Evolutionary conservation across 495 filamentous ascomycete genomes (phyloP), one percentile per base, ranked within the genome.

Genomic region (Penicillium odoratum): DNA sequence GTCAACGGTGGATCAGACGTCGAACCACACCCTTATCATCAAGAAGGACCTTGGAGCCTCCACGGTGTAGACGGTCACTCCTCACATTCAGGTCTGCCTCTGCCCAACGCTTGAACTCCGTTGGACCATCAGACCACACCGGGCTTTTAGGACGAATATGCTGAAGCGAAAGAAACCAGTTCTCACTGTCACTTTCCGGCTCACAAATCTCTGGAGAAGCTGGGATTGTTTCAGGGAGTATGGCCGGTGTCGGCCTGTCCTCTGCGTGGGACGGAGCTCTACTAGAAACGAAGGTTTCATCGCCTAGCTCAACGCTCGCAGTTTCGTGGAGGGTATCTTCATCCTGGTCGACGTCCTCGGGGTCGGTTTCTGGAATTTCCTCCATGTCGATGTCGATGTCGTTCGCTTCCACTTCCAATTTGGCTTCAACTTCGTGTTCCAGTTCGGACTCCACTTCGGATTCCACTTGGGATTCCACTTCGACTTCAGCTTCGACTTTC

Each of bases 31-130:
- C 75, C 13, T 68, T 71, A 16, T 71, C 69, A 55, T 78, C 72
- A 6, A 71, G 36, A 16, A 56, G 63, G 7, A 71, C 54, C 25
- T 53, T 62, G 4, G 57, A 50, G 4, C 74, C 67, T 0, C 74
- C 74, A 9, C 66, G 71, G 13, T 64, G 71, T 7, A 53, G 34
- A 18, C 61, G 63, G 16, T 74, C 71, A 18, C 26, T 46, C 2
- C 69, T 42, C 15, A 72, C 60, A 34, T 77, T 74, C 48, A 70
- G 67, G 46, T 75, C 71, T 9, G 69, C 72, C 30, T 68, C 59
- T 11, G 71, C 74, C 74, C 74, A 80, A 15, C 61, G 58, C 58
- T 78, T 80, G 61, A 79, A 76, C 0, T 76, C 73, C 3, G 77
- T 78, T 33, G 58, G 64, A 36, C 69, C 65, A 49, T 77, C 71